These are phyloP conservation scores for Geranium incanum DNA, from an alignment of 441 rosid genomes.

Conservation along the genomic window DNA sequence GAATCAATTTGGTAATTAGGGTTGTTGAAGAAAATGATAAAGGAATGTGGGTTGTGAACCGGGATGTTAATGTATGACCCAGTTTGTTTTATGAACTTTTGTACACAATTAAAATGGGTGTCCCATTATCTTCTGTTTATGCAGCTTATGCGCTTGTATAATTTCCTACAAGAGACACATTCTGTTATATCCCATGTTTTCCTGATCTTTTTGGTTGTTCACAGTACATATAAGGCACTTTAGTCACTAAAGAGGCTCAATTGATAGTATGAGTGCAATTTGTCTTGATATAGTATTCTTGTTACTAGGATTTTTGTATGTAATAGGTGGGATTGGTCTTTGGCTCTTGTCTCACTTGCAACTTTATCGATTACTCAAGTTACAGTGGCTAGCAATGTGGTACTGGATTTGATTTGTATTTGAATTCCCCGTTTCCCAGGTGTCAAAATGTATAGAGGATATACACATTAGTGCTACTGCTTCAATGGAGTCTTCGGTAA, in stretches of 20 bases:
- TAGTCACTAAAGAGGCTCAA: neutral
- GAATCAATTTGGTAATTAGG: neutral
- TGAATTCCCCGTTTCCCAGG: slow-evolving; percentile 22
- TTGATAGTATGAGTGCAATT: neutral
- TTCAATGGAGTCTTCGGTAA: slow-evolving; percentile 30
- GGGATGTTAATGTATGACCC: neutral
- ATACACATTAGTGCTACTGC: slow-evolving; percentile 20
- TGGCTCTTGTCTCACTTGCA: neutral
- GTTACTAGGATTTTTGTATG: neutral
- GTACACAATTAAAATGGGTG: neutral
- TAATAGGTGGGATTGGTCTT: neutral
- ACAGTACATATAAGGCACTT: neutral
- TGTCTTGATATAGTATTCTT: neutral
- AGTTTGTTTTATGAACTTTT: neutral
- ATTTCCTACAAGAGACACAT: neutral
- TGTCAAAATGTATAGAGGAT: slow-evolving; percentile 17
- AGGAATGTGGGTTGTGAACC: neutral
- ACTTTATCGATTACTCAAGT: neutral
- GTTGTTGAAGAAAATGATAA: neutral
- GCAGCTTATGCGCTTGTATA: slow-evolving; percentile 4
- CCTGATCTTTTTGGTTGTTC: neutral
- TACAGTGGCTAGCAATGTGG: neutral
- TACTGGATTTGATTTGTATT: neutral
- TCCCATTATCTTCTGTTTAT: neutral
- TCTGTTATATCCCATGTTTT: neutral